Evolutionary conservation across 805 yeast genomes (phyloP), one percentile per base, ranked within the genome.

Genomic region (Pichia exigua): DNA sequence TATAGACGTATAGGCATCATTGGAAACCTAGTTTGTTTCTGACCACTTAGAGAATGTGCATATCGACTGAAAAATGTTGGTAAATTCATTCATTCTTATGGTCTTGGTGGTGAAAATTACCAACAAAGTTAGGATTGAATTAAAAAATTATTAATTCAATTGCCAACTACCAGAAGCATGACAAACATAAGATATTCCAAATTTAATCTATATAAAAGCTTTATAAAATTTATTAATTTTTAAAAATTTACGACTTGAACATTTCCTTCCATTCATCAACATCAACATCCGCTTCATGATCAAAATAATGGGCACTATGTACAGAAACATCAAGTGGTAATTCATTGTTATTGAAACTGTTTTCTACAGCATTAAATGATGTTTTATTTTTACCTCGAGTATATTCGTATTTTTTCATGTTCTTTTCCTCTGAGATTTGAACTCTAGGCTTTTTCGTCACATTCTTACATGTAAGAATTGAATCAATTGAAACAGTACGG

Each of bases 31-130:
- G 83, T 81, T 21, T 91, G 87, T 0, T 74, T 82, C 50, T 73
- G 90, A 63, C 91, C 90, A 0, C 84, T 74, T 2, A 70, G 90
- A 57, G 59, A 68, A 22, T 82, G 78, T 12, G 90, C 89, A 13
- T 72, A 76, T 8, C 72, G 85, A 55, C 64, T 82, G 3, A 80
- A 76, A 54, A 59, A 68, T 42, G 75, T 71, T 45, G 56, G 59
- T 26, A 54, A 42, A 86, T 61, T 83, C 81, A 52, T 76, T 81
- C 72, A 81, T 70, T 65, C 82, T 67, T 64, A 71, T 79, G 12
- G 68, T 73, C n/a, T 79, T 78, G 56, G 74, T 69, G 17, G 66
- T 65, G n/a, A 76, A 70, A 44, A 67, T 53, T 27, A 21, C 77
- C 73, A 68, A 70, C 72, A 61, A 79, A 78, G 22, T 81, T 62